These are phyloP conservation scores for Arthrobotrys entomopaga DNA, from an alignment of 2,329 filamentous ascomycete species.

Conservation along the genomic window DNA sequence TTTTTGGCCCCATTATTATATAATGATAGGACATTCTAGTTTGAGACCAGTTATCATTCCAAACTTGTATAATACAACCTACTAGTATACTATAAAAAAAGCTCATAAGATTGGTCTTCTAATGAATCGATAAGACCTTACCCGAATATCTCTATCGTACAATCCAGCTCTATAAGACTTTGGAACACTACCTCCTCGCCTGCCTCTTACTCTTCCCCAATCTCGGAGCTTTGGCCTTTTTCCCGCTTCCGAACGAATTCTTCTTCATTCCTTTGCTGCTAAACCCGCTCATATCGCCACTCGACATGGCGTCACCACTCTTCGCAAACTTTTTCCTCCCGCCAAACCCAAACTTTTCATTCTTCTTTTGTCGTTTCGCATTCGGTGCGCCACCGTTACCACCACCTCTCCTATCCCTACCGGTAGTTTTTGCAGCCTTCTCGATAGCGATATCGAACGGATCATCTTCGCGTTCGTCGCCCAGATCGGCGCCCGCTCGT, in stretches of 20 bases:
- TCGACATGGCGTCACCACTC: slow-evolving; percentile 87
- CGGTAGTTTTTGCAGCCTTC: slow-evolving; percentile 68
- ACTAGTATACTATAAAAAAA: too few species aligned
- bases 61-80: neutral
- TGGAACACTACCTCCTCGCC: slow-evolving; percentile 39
- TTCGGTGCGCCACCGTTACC: slow-evolving; percentile 64
- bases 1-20: too few species aligned
- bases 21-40: too few species aligned
- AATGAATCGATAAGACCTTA: too few species aligned
- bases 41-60: too few species aligned
- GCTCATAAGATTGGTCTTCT: too few species aligned
- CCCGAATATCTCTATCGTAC: slow-evolving; percentile 41
- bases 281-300: slow-evolving; percentile 82
- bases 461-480: slow-evolving; percentile 79
- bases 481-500: slow-evolving; percentile 76
- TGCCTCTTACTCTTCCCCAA: slow-evolving; percentile 63
- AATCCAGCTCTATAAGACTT: neutral
- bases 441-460: slow-evolving; percentile 92
- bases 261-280: slow-evolving; percentile 69
- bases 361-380: slow-evolving; percentile 88
- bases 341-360: slow-evolving; percentile 93
- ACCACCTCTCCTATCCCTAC: slow-evolving; percentile 31
- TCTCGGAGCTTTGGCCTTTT: slow-evolving; percentile 60
- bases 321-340: slow-evolving; percentile 93
- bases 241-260: slow-evolving; percentile 57